Evolutionary conservation across 768 basidiomycete genomes (phyloP), one percentile per base, ranked within the genome.

Genomic region (Lactarius quietus): DNA sequence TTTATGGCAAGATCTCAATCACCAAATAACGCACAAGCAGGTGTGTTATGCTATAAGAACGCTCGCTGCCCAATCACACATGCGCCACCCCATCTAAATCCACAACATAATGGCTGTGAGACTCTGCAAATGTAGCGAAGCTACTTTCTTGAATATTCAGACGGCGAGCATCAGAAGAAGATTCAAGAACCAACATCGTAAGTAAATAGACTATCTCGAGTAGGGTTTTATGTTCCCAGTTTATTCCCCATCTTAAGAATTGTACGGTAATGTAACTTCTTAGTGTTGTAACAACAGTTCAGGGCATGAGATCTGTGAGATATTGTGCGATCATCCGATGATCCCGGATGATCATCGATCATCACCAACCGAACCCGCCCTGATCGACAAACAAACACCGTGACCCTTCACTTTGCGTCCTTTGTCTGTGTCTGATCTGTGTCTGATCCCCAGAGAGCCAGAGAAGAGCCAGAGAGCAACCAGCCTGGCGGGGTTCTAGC

Each of bases 1-100:
- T 54, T 33, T 58, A 43, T 26, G 57, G 39, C 48, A 57, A 53
- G 51, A 62, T 62, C 26, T 14, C 14, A 12, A 48, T 48, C 33
- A 26, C 55, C 26, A 10, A 33, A 26, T 48, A 48, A 10, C 6
- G 23, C 23, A 23, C 23, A 26, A 48, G 14, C 45, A 2, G 23
- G 23, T 14, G 12, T 48, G 45, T 15, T n/a, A n/a, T n/a, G n/a
- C n/a, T 23, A n/a, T 45, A 23, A 10, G 43, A 23, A 26, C 10
- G 23, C 23, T 23, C 23, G 5, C 45, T 26, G 9, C n/a, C n/a
- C 45, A 26, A 1, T 45, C 43, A n/a, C 43, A 3, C 45, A 23
- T 18, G 12, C 45, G 14, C 45, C n/a, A 18, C 23, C 5, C 10
- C 23, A n/a, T 48, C 23, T 12, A 23, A 6, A 48, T 23, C 39